phyloP scores from a whole-genome alignment of 805 yeast species.

The Yueomyces sinensis region DNA sequence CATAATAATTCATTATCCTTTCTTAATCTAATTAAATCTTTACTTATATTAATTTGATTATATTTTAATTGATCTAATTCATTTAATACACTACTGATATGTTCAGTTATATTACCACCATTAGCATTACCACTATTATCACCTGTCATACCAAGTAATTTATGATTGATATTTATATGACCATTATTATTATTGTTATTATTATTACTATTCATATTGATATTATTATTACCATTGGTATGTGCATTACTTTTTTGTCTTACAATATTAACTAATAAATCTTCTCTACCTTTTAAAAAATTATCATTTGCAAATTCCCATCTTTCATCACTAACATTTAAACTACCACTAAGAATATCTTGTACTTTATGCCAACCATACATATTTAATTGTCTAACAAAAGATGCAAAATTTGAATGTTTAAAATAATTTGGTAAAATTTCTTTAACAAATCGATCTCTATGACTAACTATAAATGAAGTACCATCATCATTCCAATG shows the following conservation, averaged over 20 bases:
- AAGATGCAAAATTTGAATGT: slow-evolving; percentile 89
- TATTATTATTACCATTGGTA: slow-evolving; percentile 1
- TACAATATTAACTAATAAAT: slow-evolving; percentile 70
- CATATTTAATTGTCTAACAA: slow-evolving; percentile 94
- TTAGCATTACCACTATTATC: not conserved
- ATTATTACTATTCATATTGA: not conserved
- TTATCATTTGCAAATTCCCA: slow-evolving; percentile 83
- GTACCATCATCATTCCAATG: slow-evolving; percentile 80
- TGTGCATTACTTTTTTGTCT: slow-evolving; percentile 39
- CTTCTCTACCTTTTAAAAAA: slow-evolving; percentile 68
- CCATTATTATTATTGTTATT: slow-evolving; percentile 1
- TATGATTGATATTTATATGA: not conserved
- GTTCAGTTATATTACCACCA: not conserved
- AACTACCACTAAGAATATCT: slow-evolving; percentile 69
- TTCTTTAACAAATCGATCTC: slow-evolving; percentile 70
- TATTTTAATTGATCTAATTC: slow-evolving; percentile 67
- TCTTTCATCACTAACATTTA: slow-evolving; percentile 52
- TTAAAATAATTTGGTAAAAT: slow-evolving; percentile 88
- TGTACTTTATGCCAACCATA: slow-evolving; percentile 99
- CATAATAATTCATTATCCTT: slow-evolving; percentile 83
- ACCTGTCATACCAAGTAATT: no score
- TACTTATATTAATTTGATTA: slow-evolving; percentile 70
- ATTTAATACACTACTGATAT: slow-evolving; percentile 28
- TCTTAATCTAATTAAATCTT: slow-evolving; percentile 70
- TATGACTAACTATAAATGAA: slow-evolving; percentile 69